These are phyloP conservation scores for Ustilago cynodontis DNA, from an alignment of 1,284 basidiomycete species.

Conservation along the genomic window DNA sequence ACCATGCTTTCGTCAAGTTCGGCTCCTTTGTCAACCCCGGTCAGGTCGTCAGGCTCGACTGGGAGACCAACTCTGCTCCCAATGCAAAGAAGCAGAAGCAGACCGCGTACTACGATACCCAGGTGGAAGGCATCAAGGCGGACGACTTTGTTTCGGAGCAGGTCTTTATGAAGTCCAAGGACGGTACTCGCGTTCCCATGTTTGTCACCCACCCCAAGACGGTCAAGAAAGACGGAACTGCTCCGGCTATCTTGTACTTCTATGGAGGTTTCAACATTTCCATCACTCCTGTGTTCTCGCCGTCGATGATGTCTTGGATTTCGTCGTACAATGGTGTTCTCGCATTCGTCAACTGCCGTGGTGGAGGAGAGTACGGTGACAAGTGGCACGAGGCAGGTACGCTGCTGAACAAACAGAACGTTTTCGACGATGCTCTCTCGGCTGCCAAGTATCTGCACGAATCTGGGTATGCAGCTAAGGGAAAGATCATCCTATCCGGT, in stretches of 20 bases:
- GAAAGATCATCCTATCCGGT: slow-evolving; percentile 81
- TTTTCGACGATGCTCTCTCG: slow-evolving; percentile 77
- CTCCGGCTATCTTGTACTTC: slow-evolving; percentile 84
- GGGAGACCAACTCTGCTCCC: slow-evolving; percentile 62
- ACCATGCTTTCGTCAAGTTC: slow-evolving; percentile 79
- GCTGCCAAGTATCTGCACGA: slow-evolving; percentile 80
- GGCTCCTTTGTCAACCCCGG: slow-evolving; percentile 82
- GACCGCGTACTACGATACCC: slow-evolving; percentile 76
- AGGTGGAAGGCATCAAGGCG: slow-evolving; percentile 77
- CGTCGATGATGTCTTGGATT: slow-evolving; percentile 81
- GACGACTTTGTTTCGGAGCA: slow-evolving; percentile 82
- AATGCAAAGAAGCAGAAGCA: slow-evolving; percentile 31
- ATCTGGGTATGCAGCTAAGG: slow-evolving; percentile 78
- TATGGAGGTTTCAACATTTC: slow-evolving; percentile 74
- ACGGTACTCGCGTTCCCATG: slow-evolving; percentile 86
- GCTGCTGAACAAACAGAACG: slow-evolving; percentile 74
- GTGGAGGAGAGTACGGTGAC: slow-evolving; percentile 87
- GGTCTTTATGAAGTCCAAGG: slow-evolving; percentile 76
- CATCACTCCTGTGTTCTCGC: slow-evolving; percentile 80
- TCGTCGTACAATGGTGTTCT: slow-evolving; percentile 80
- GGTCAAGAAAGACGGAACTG: slow-evolving; percentile 80
- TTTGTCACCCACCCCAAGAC: slow-evolving; percentile 84
- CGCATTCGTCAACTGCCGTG: slow-evolving; percentile 77
- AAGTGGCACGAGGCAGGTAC: slow-evolving; percentile 71
- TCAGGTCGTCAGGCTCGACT: slow-evolving; percentile 72